These are phyloP conservation scores for Eucalyptus marginata DNA, from an alignment of 345 rosid species.

Conservation along the genomic window DNA sequence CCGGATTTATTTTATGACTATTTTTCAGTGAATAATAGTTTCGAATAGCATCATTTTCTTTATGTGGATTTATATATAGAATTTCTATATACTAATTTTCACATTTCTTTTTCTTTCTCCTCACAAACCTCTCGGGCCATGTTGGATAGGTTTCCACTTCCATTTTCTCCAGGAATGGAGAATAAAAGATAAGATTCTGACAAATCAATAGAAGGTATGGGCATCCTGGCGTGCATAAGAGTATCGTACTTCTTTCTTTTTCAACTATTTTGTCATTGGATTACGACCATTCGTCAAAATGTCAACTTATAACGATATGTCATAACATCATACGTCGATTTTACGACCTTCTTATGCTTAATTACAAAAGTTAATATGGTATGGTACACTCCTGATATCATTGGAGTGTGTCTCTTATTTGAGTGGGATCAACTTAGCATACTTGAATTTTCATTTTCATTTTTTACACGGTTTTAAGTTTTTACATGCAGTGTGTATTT, in stretches of 20 bases:
- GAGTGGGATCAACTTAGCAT: background rate
- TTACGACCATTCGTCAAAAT: background rate
- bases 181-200: background rate
- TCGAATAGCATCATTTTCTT: background rate
- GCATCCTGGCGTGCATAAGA: background rate
- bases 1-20: background rate
- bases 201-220: background rate
- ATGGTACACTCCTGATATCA: background rate
- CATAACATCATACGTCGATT: background rate
- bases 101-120: background rate
- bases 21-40: accelerated
- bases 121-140: background rate
- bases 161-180: background rate
- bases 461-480: background rate
- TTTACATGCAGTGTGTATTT: background rate
- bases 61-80: background rate
- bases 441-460: background rate
- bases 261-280: background rate
- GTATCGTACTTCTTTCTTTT: background rate
- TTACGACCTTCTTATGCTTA: background rate
- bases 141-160: background rate
- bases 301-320: background rate
- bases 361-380: background rate
- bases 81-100: background rate
- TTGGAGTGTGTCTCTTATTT: background rate